Evolutionary conservation across 2,329 filamentous ascomycete species (phyloP).

Genomic region (Monosporascus sp.): DNA sequence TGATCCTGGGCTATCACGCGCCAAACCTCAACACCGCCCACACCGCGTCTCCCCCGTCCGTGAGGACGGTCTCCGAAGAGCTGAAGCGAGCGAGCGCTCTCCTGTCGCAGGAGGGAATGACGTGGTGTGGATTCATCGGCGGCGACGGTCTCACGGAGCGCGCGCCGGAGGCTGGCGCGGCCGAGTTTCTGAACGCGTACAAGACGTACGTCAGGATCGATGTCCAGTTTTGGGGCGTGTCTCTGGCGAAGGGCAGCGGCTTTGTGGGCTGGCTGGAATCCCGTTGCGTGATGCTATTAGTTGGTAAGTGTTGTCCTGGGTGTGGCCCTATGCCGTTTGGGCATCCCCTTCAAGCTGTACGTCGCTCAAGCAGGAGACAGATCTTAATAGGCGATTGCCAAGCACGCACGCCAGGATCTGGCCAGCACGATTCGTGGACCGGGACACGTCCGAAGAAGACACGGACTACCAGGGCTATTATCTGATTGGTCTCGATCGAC

Average conservation of each 20-base stretch:
- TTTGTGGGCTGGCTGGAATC: slow-evolving; percentile 63
- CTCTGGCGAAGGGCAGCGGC: slow-evolving; percentile 46
- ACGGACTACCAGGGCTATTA: slow-evolving; percentile 57
- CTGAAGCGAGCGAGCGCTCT: slow-evolving; percentile 40
- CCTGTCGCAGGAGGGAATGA: slow-evolving; percentile 30
- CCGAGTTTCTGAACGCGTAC: slow-evolving; percentile 47
- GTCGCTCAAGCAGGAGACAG: slow-evolving; percentile 27
- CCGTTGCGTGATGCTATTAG: slow-evolving; percentile 51
- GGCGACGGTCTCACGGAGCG: slow-evolving; percentile 1
- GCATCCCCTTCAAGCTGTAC: no score
- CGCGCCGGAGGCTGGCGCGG: slow-evolving; percentile 20
- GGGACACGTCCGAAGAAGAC: slow-evolving; percentile 17
- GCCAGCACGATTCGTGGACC: slow-evolving; percentile 54
- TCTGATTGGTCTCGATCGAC: slow-evolving; percentile 51
- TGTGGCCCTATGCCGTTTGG: no score
- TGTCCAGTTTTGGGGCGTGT: slow-evolving; percentile 61
- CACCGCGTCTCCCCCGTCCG: slow-evolving; percentile 48
- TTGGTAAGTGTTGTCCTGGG: slow-evolving; percentile 38
- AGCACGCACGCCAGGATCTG: slow-evolving; percentile 53
- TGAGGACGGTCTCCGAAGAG: slow-evolving; percentile 47
- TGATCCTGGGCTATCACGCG: slow-evolving; percentile 57
- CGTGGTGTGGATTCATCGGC: slow-evolving; percentile 41
- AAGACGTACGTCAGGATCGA: slow-evolving; percentile 56
- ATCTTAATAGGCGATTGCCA: slow-evolving; percentile 50
- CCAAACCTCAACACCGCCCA: slow-evolving; percentile 57